phyloP scores from a whole-genome alignment of 2,329 filamentous ascomycete genomes.

The Paracamarosporium sp. region DNA sequence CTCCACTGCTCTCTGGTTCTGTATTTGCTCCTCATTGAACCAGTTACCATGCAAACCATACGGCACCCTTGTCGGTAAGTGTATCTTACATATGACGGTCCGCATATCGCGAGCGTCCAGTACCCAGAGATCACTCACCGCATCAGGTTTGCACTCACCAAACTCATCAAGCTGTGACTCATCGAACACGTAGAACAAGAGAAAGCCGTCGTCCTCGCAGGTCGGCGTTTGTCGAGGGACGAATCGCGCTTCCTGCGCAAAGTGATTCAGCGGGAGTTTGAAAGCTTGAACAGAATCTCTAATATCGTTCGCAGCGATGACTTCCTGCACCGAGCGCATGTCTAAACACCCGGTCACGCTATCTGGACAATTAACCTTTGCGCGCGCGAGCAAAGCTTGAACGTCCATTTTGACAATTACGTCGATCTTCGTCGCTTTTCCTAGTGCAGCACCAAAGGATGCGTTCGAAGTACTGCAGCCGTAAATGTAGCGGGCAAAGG shows the following conservation, averaged over 20 bases:
- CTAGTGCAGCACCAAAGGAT: conserved; percentile 66
- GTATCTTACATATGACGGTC: conserved; percentile 64
- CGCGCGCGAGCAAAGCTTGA: conserved; percentile 59
- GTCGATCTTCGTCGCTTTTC: conserved; percentile 71
- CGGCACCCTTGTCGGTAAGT: conserved; percentile 70
- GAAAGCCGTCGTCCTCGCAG: conserved; percentile 70
- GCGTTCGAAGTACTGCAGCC: conserved; percentile 68
- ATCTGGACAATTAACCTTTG: conserved; percentile 53
- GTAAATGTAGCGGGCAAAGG: conserved; percentile 66
- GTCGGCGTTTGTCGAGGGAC: conserved; percentile 51
- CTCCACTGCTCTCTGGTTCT: conserved; percentile 34
- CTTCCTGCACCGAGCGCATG: conserved; percentile 58
- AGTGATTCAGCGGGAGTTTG: conserved; percentile 65
- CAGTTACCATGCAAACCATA: conserved; percentile 66
- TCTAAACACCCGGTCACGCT: conserved; percentile 69
- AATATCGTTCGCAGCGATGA: conserved; percentile 51
- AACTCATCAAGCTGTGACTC: conserved; percentile 66
- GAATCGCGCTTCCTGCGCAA: conserved; percentile 72
- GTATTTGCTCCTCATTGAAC: conserved; percentile 45
- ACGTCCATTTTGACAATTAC: conserved; percentile 69
- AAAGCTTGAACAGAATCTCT: conserved; percentile 69
- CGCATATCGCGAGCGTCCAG: conserved; percentile 70
- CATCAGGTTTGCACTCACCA: conserved; percentile 52
- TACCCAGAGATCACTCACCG: conserved; percentile 70
- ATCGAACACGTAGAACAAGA: conserved; percentile 74